These are phyloP conservation scores for Daldinia childiae DNA, from an alignment of 495 filamentous ascomycete species.

Conservation along the genomic window DNA sequence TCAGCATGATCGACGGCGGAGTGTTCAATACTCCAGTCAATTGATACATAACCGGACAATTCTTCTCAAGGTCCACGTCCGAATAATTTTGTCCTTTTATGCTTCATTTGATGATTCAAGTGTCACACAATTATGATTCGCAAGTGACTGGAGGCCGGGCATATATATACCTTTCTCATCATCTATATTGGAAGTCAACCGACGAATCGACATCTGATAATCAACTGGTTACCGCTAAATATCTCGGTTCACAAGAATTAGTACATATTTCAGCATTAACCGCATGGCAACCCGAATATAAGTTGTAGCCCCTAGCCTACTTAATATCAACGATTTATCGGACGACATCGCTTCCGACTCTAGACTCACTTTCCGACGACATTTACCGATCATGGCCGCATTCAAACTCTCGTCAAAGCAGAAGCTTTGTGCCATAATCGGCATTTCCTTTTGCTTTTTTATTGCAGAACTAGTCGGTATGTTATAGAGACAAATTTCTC, in stretches of 20 bases:
- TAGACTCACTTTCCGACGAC: slow-evolving; percentile 2
- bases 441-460: slow-evolving; percentile 85
- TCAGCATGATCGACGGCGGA: slow-evolving; percentile 11
- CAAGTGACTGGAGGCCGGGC: neutral
- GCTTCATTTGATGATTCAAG: neutral
- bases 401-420: slow-evolving; percentile 52
- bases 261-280: neutral
- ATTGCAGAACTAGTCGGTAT: slow-evolving; percentile 77
- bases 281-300: neutral
- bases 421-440: slow-evolving; percentile 80
- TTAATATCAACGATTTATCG: neutral
- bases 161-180: neutral
- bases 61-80: neutral
- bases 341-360: neutral
- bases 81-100: slow-evolving; percentile 3
- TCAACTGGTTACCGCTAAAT: neutral
- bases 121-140: neutral
- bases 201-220: neutral
- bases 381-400: slow-evolving; percentile 36
- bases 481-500: slow-evolving; percentile 19
- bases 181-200: neutral
- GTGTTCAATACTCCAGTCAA: slow-evolving; percentile 6
- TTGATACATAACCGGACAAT: slow-evolving; percentile 5
- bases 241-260: neutral
- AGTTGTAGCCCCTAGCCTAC: neutral